Percentiles rank a stretch among this genome's conserved stretches.
Evolutionary conservation across 2,329 filamentous ascomycete species (phyloP).

Genomic region (Ascochyta pisi): DNA sequence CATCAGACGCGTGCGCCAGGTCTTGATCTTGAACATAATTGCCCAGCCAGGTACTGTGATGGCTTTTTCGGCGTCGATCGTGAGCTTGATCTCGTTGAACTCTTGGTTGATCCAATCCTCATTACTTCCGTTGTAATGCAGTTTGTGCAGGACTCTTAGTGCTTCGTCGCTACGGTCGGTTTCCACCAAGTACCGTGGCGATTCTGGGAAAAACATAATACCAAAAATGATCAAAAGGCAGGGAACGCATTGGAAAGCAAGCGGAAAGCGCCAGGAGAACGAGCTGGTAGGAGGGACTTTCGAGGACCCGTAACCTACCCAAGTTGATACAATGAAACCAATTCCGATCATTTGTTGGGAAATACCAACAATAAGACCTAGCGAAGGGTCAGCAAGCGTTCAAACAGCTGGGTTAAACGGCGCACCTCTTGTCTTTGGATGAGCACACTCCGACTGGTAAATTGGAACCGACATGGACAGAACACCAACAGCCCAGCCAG

Average conservation of each 20-base stretch:
- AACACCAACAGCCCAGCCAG: slow-evolving; percentile 64
- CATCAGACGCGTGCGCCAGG: slow-evolving; percentile 67
- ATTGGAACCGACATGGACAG: slow-evolving; percentile 67
- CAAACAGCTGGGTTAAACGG: not conserved
- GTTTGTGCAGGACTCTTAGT: slow-evolving; percentile 50
- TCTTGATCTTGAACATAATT: slow-evolving; percentile 64
- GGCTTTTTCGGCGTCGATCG: slow-evolving; percentile 65
- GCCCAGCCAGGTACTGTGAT: slow-evolving; percentile 61
- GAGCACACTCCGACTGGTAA: slow-evolving; percentile 69
- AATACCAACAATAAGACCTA: slow-evolving; percentile 60
- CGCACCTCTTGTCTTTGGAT: slow-evolving; percentile 62
- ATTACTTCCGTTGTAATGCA: slow-evolving; percentile 62
- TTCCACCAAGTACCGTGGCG: slow-evolving; percentile 47
- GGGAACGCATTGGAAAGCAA: slow-evolving; percentile 56
- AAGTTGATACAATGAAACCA: slow-evolving; percentile 63
- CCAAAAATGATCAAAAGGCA: slow-evolving; percentile 53
- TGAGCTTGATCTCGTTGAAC: slow-evolving; percentile 66
- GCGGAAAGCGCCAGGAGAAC: slow-evolving; percentile 53
- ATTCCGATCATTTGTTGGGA: slow-evolving; percentile 65
- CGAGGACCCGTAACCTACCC: slow-evolving; percentile 57
- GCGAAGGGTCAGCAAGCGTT: not conserved
- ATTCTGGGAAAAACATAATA: slow-evolving; percentile 53
- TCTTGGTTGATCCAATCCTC: slow-evolving; percentile 66
- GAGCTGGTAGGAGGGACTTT: slow-evolving; percentile 47
- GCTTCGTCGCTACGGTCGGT: slow-evolving; percentile 65